Conservation (phyloP, 345 rosid species). For the Syzygium oleosum region DNA sequence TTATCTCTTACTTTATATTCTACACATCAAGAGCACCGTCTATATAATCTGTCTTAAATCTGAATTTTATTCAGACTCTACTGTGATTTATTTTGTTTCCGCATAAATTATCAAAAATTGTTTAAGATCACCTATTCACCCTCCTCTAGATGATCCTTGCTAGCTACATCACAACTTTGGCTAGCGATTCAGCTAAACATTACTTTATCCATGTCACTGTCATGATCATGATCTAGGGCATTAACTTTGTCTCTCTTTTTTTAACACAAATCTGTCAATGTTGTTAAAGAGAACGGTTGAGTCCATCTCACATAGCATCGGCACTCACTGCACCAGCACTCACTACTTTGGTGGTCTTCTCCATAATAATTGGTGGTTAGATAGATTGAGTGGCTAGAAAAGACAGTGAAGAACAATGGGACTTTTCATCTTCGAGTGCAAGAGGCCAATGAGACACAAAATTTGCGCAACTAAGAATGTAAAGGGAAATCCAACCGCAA, state of each 20-base stretch:
- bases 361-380: neutral
- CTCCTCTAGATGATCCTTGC: too few relatives aligned
- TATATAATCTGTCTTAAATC: too few relatives aligned
- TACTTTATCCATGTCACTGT: neutral
- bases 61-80: too few relatives aligned
- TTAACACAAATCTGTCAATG: neutral
- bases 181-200: neutral
- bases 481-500: constrained; percentile 28
- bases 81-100: too few relatives aligned
- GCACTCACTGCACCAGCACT: neutral
- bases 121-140: too few relatives aligned
- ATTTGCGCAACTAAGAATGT: constrained; percentile 35
- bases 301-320: neutral
- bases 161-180: neutral
- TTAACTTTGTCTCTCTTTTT: neutral
- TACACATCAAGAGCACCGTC: too few relatives aligned
- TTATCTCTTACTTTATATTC: too few relatives aligned
- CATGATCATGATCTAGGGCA: neutral
- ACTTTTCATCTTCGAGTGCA: neutral
- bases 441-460: neutral
- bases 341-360: neutral
- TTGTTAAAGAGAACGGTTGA: neutral
- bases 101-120: too few relatives aligned
- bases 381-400: neutral
- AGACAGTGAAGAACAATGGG: neutral